Conservation (phyloP, 2,329 filamentous ascomycete species). For the Talaromyces sp. region DNA sequence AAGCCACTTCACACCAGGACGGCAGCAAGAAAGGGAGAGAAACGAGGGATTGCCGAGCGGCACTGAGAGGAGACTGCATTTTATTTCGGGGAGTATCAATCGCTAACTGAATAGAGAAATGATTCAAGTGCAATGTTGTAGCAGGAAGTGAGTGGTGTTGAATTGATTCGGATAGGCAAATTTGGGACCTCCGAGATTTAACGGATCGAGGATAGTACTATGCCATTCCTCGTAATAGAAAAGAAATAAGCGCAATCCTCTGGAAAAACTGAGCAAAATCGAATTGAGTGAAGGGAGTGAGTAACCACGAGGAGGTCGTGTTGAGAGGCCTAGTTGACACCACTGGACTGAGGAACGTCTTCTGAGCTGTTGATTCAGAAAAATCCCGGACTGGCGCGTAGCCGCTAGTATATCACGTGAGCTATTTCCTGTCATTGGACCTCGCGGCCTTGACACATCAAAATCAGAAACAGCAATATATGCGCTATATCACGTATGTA, state of each 20-base stretch:
- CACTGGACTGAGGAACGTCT: not conserved
- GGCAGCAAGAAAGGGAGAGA: conserved; percentile 38
- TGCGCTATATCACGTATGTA: not conserved
- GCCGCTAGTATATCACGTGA: conserved; percentile 7
- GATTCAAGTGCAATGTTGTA: not conserved
- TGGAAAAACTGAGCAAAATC: not conserved
- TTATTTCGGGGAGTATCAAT: not conserved
- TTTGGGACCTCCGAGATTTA: not conserved
- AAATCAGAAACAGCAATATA: not conserved
- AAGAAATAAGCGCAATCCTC: not conserved
- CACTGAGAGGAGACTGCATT: conserved; percentile 13
- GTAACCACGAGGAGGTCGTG: not conserved
- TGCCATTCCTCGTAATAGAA: not conserved
- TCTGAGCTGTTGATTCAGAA: conserved; percentile 5
- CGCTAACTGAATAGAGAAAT: not conserved
- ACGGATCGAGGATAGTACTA: not conserved
- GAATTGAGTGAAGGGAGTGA: not conserved
- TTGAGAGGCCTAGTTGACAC: not conserved
- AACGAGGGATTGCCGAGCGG: conserved; percentile 31
- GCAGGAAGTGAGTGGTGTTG: not conserved
- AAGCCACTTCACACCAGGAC: conserved; percentile 30
- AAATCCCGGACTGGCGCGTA: conserved; percentile 6
- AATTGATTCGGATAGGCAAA: not conserved
- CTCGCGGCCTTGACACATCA: not conserved
- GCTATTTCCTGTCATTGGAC: not conserved